Conservation (phyloP, 257 asterid genomes). For the Solanum lycopersicoides region DNA sequence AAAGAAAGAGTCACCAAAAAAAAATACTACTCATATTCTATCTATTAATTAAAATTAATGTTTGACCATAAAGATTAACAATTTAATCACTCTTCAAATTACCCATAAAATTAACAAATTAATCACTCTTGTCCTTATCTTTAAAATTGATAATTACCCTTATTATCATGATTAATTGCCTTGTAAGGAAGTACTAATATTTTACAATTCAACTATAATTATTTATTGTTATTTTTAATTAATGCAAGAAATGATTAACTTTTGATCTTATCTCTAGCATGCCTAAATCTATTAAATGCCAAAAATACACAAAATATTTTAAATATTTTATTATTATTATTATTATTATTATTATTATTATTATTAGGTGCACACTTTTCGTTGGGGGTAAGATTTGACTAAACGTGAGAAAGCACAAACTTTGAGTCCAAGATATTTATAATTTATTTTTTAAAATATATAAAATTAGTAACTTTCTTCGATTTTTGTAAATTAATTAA, state of each 20-base stretch:
- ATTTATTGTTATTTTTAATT: not conserved
- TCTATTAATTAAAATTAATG: not conserved
- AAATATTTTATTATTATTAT: not conserved
- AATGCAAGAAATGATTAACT: not conserved
- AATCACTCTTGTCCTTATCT: not conserved
- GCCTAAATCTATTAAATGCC: not conserved
- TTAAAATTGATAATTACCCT: not conserved
- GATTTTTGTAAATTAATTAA: not conserved
- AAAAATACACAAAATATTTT: not conserved
- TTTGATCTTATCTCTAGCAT: not conserved
- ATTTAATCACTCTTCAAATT: not conserved
- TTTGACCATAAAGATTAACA: not conserved
- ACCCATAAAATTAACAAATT: not conserved
- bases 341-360: not conserved
- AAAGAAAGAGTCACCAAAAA: not conserved
- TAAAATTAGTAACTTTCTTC: not conserved
- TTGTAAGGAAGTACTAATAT: not conserved
- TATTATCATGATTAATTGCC: not conserved
- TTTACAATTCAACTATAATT: not conserved
- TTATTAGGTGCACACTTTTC: not conserved
- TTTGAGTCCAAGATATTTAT: not conserved
- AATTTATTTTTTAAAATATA: not conserved
- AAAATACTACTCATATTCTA: not conserved
- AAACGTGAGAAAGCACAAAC: not conserved
- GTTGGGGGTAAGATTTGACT: slow-evolving; percentile 4